Base-by-base conservation (phyloP, 148 eudicot genomes). In the Arctostaphylos glauca region DNA sequence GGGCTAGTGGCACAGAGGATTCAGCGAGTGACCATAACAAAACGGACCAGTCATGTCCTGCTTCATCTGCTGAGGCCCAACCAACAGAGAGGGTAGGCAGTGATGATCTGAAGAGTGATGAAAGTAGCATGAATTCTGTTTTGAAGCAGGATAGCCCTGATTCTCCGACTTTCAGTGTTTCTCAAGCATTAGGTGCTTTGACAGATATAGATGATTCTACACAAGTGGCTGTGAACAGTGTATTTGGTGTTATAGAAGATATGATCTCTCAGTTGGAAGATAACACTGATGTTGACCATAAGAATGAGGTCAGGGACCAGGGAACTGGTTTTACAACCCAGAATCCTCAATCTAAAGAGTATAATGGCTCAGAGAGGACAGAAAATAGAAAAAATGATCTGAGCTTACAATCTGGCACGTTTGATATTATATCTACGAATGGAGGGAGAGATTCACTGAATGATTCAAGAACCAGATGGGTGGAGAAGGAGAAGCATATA, bases 151-250 rank as follows among this genome's bases (percentile, higher is more conserved):
- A 75, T 85, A 83, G 52, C 74, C 43, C 87, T 71, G 87, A 84
- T 76, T 70, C 88, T 67, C 84, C 92, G 53, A 74, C 74, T 72
- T 94, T 96, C 84, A 84, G 68, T 83, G 94, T 92, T 83, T 81
- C 97, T 84, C 91, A 93, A 85, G 98, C 97, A 86, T 89, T 96
- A 0, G 95, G 92, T 84, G 92, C 96, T 79, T 88, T 96, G 59
- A 84, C 94, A 23, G 97, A 94, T 16, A 84, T 96, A 81, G 99
- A 96, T 84, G 98, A 96, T 89, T 94, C 99, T 38, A 96, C 98
- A 43, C 99, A 96, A 84, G 85, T 89, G 87, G 99, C 99, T 84
- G 98, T 96, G 80, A 93, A 92, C 77, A 94, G 94, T 84, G 97
- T 96, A 4, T 94, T 94, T 84, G 87, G 92, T 89, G 99, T 90